Conservation (phyloP, 345 rosid species). For the Salix purpurea region DNA sequence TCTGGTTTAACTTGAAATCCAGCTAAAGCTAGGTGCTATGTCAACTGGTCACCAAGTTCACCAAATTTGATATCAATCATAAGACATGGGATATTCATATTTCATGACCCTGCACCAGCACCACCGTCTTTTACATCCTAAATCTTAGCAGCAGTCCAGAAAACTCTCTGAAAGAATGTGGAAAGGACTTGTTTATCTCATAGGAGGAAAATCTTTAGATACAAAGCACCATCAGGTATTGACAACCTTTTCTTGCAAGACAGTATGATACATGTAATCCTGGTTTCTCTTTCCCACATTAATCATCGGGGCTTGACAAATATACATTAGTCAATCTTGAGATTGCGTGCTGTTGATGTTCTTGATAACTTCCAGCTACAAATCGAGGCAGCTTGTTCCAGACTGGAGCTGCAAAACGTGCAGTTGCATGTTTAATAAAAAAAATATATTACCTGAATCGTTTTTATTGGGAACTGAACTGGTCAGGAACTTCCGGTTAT, state of each 20-base stretch:
- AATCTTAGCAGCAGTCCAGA: neutral
- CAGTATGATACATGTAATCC: neutral
- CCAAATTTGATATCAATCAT: too few species aligned
- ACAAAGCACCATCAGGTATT: neutral
- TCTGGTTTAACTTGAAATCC: too few species aligned
- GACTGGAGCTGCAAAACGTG: slow-evolving; percentile 4
- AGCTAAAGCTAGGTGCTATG: too few species aligned
- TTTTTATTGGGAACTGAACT: neutral
- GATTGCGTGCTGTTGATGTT: neutral
- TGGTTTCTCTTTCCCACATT: neutral
- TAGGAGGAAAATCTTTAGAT: neutral
- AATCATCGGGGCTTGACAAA: neutral
- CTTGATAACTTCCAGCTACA: neutral
- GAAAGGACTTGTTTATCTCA: neutral
- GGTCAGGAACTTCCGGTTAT: neutral
- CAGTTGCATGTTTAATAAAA: neutral
- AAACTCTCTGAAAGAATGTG: neutral
- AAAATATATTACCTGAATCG: neutral
- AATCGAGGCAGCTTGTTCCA: neutral
- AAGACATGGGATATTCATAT: neutral
- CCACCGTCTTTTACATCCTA: too few species aligned
- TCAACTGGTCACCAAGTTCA: too few species aligned
- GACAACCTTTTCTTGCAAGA: neutral
- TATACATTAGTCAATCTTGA: neutral
- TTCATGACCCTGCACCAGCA: neutral